Evolutionary conservation across 176 grass and related monocot species (phyloP), one percentile per base, ranked within the genome.

Genomic region (Poa annua): DNA sequence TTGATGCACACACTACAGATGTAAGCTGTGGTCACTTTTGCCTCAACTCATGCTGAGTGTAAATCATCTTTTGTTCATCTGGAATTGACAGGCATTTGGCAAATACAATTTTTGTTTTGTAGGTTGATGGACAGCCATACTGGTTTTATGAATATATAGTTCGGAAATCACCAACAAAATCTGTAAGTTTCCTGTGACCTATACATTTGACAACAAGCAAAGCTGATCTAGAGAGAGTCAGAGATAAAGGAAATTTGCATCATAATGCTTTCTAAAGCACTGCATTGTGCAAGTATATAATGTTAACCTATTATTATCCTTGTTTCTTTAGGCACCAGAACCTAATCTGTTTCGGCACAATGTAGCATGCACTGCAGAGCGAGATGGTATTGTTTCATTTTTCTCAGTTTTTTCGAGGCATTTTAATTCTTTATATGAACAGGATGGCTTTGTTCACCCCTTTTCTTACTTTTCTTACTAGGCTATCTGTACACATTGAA

Each of bases 101-200:
- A 38, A 51, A 80, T 73, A 60, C 32, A 4, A 50, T 74, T 68
- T 47, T 85, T 49, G 64, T 21, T 89, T 72, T 93, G 41, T 81
- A 98, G 93, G 81, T 98, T 84, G 85, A 84, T 13, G 89, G 85
- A 82, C 87, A 98, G 78, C 93, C 87, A 67, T 98, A 95, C 35
- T 98, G 96, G 96, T 98, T 90, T 85, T 98, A 95, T 8, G 96
- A 98, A 79, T 98, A 98, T 47, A 87, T 98, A 82, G 55, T 98
- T 90, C 89, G 93, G 12, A 98, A 90, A 86, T 98, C 96, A 67
- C 93, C 96, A 41, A 98, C 92, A 73, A 82, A 81, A 86, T 86
- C 77, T 47, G 96, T 98, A 88, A 93, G 96, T 73, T 67, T 80
- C 78, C 69, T 80, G 21, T 16, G 17, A 50, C 17, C 71, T 74